Evolutionary conservation across 2,329 filamentous ascomycete species (phyloP), one percentile per base, ranked within the genome.

Genomic region (Arthrobotrys sphaeroides): DNA sequence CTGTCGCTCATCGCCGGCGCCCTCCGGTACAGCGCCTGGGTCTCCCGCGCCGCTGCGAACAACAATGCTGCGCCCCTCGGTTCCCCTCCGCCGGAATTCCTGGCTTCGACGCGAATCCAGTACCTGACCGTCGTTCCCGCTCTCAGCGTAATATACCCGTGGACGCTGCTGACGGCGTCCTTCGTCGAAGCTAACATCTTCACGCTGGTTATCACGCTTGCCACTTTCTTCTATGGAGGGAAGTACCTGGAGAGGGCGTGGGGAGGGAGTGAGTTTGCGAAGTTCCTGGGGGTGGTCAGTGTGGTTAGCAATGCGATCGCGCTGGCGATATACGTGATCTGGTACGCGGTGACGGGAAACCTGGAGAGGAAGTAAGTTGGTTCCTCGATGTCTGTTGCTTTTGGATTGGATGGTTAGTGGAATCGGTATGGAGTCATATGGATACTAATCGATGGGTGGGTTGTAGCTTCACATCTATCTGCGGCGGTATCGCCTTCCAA

Each of bases 241-340:
- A 89, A 93, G 80, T 99, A 99, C 83, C 88, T 99, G 20, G 95
- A 99, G 86, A 87, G 95, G 80, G 94, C 95, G 33, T 99, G 94
- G 95, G 94, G 93, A 31, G 94, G 92, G 24, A 88, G 88, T 69
- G 94, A 98, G 83, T 92, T 97, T 82, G 92, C 89, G 80, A 97
- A 96, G 83, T 97, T 97, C 82, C 85, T 97, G 53, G 36, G 80
- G 90, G n/a, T 89, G 91, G 83, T 93, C 90, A 80, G 87, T 88
- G 20, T 96, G 42, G 91, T 90, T 5, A 85, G 88, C 33, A 87
- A 89, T 78, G 87, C 88, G 80, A 84, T 76, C 4, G 73, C 59
- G 10, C 33, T 64, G 55, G 53, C n/a, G 42, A 43, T 68, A 1
- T 74, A 66, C 31, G 60, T 76, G 36, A 38, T 62, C 10, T 76